phyloP scores from a whole-genome alignment of 129 eudicot genomes.

The Oenanthe sinensis region DNA sequence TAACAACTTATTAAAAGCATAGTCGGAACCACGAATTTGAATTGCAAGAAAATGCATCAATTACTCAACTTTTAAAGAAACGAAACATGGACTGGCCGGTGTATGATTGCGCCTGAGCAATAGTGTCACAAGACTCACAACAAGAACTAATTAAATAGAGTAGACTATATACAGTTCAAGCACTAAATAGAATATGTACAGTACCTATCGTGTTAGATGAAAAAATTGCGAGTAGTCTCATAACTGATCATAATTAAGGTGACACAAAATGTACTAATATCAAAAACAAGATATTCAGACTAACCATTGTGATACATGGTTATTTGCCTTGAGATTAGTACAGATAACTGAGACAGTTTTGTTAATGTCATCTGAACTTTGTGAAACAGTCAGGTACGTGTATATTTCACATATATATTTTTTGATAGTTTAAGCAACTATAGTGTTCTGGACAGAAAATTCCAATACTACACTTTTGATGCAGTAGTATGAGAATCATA shows the following conservation, averaged over 20 bases:
- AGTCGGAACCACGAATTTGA: neutral
- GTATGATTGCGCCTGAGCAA: neutral
- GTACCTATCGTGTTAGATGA: neutral
- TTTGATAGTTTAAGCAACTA: too few relatives aligned
- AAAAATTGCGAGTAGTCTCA: neutral
- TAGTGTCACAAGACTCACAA: neutral
- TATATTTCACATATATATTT: too few relatives aligned
- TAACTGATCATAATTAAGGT: neutral
- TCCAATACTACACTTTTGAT: too few relatives aligned
- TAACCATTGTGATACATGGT: too few relatives aligned
- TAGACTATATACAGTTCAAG: neutral
- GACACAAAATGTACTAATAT: neutral
- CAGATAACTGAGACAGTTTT: too few relatives aligned
- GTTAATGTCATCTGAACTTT: too few relatives aligned
- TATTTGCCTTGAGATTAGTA: too few relatives aligned
- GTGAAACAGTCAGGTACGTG: too few relatives aligned
- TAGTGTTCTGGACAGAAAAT: too few relatives aligned
- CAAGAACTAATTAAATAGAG: neutral
- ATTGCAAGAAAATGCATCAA: neutral
- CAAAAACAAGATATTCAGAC: neutral
- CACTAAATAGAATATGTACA: neutral
- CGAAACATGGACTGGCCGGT: neutral
- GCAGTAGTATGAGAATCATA: too few relatives aligned
- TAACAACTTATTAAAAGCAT: neutral
- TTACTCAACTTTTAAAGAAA: neutral